Evolutionary conservation across 257 asterid genomes (phyloP).

Genomic region (Striga asiatica): DNA sequence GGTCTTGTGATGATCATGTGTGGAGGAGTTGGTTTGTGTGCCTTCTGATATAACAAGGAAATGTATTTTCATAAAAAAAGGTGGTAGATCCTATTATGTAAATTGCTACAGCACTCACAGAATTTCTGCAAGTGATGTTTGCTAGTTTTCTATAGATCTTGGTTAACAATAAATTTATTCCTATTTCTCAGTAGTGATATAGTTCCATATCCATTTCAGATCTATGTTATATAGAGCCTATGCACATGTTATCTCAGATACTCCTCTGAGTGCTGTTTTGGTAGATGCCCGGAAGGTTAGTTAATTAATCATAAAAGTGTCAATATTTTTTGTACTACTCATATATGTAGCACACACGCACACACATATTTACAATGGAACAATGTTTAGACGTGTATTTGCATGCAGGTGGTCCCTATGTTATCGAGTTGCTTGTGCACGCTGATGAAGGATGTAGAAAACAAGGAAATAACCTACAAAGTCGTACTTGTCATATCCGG

Average conservation of each 20-base stretch:
- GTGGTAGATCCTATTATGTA: too few relatives aligned
- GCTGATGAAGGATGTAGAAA: constrained; percentile 37
- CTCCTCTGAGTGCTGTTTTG: constrained; percentile 68
- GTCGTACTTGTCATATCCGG: constrained; percentile 67
- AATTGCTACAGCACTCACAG: too few relatives aligned
- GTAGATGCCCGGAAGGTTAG: constrained; percentile 75
- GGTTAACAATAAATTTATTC: too few relatives aligned
- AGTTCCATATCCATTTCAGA: constrained; percentile 32
- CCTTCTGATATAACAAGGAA: constrained; percentile 3
- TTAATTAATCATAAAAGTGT: not conserved
- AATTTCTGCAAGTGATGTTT: not conserved
- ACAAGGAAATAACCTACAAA: constrained; percentile 57
- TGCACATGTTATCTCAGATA: constrained; percentile 59
- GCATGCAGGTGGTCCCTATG: constrained; percentile 66
- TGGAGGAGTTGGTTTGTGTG: not conserved
- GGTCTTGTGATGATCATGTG: not conserved
- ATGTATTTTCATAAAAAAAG: too few relatives aligned
- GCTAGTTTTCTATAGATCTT: not conserved
- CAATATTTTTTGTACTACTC: not conserved
- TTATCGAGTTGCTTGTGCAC: constrained; percentile 54
- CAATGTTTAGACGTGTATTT: constrained; percentile 15
- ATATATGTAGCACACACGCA: too few relatives aligned
- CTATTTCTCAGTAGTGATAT: constrained; percentile 14
- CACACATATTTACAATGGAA: not conserved
- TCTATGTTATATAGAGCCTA: constrained; percentile 62